Evolutionary conservation across 768 basidiomycete genomes (phyloP).

Genomic region (Suillus variegatus): DNA sequence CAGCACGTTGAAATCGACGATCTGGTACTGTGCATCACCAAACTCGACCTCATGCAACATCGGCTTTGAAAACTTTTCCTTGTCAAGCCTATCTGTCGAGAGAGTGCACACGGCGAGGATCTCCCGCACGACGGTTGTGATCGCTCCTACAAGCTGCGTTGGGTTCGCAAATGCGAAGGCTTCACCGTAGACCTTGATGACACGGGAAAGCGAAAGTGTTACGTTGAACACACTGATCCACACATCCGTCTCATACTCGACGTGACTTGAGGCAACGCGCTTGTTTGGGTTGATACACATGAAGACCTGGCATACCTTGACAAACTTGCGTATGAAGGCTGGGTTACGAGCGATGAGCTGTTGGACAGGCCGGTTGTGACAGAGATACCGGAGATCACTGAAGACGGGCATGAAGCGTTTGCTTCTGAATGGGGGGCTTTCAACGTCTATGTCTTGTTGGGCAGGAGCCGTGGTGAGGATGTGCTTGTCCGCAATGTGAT

Average conservation of each 20-base stretch:
- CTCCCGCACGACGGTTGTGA: conserved; percentile 67
- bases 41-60: conserved; percentile 69
- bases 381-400: conserved; percentile 84
- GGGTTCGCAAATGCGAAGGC: conserved; percentile 64
- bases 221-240: conserved; percentile 98
- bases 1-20: conserved; percentile 77
- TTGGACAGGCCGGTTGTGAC: conserved; percentile 80
- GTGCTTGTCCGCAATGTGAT: conserved; percentile 76
- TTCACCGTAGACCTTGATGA: conserved; percentile 88
- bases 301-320: conserved; percentile 83
- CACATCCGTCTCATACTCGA: conserved; percentile 95
- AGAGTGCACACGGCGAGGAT: conserved; percentile 73
- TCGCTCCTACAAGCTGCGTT: conserved; percentile 64
- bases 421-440: conserved; percentile 85
- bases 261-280: conserved; percentile 76
- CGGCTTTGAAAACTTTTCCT: conserved; percentile 61
- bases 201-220: conserved; percentile 84
- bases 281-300: conserved; percentile 92
- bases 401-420: conserved; percentile 97
- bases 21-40: conserved; percentile 55
- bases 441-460: conserved; percentile 64
- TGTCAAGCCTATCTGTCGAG: conserved; percentile 67
- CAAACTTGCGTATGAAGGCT: conserved; percentile 69
- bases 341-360: conserved; percentile 70
- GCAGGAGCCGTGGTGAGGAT: conserved; percentile 42